phyloP scores from a whole-genome alignment of 1,284 basidiomycete genomes.

The Ganoderma boninense region DNA sequence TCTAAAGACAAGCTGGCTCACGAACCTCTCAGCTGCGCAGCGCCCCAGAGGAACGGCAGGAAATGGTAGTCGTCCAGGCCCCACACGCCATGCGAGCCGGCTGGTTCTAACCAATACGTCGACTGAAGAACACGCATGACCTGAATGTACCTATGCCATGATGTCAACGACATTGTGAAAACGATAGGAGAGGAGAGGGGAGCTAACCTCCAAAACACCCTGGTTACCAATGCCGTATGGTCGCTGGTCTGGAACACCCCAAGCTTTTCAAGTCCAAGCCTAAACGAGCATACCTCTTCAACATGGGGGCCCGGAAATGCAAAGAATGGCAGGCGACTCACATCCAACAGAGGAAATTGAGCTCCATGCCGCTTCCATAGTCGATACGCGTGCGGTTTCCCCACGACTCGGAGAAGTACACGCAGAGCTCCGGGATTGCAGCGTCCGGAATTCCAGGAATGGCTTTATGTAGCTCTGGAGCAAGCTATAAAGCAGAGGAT shows the following conservation, averaged over 20 bases:
- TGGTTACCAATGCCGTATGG: conserved; percentile 81
- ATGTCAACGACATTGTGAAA: not conserved
- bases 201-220: conserved; percentile 87
- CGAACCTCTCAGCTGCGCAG: conserved; percentile 80
- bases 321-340: conserved; percentile 50
- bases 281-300: conserved; percentile 43
- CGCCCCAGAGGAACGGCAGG: conserved; percentile 92
- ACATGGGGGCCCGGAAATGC: not conserved
- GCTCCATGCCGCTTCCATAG: conserved; percentile 99
- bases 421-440: conserved; percentile 71
- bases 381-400: conserved; percentile 94
- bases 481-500: conserved; percentile 27
- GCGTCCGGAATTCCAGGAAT: conserved; percentile 67
- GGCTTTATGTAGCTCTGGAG: conserved; percentile 60
- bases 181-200: not conserved
- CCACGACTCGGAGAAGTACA: conserved; percentile 88
- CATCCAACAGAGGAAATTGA: conserved; percentile 98
- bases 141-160: conserved; percentile 73
- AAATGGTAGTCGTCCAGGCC: conserved; percentile 99
- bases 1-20: conserved; percentile 5
- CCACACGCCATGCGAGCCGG: conserved; percentile 98
- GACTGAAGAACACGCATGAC: conserved; percentile 94
- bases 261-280: conserved; percentile 84
- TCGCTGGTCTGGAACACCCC: conserved; percentile 75
- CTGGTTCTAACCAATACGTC: conserved; percentile 97